These are phyloP conservation scores for Rugonectria rugulosa DNA, from an alignment of 2,329 filamentous ascomycete genomes.

Conservation along the genomic window DNA sequence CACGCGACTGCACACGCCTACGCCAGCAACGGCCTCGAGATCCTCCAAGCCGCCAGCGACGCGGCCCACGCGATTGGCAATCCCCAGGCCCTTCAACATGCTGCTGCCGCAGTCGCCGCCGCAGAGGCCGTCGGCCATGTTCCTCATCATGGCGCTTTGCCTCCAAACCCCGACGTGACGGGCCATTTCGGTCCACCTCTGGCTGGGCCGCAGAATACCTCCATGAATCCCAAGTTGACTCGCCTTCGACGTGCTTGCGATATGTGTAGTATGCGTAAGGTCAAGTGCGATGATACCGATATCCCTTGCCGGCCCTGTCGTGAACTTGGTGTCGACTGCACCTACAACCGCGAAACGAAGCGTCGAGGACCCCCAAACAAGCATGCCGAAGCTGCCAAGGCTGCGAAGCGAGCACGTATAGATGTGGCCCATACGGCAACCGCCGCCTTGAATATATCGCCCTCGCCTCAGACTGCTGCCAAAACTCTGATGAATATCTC, in stretches of 20 bases:
- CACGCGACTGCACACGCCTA: constrained; percentile 51
- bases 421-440: constrained; percentile 38
- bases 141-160: constrained; percentile 26
- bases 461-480: constrained; percentile 56
- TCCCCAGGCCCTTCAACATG: constrained; percentile 49
- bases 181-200: constrained; percentile 35
- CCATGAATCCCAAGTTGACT: constrained; percentile 59
- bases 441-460: constrained; percentile 41
- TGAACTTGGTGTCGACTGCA: constrained; percentile 66
- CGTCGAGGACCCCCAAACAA: constrained; percentile 67
- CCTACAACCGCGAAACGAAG: constrained; percentile 64
- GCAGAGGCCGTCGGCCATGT: constrained; percentile 40
- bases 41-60: constrained; percentile 55
- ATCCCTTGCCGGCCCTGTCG: constrained; percentile 65
- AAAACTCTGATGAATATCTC: constrained; percentile 58
- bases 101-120: constrained; percentile 46
- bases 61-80: constrained; percentile 51
- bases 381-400: constrained; percentile 63
- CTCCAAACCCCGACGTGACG: constrained; percentile 30
- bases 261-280: constrained; percentile 68
- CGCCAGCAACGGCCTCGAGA: constrained; percentile 55
- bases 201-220: constrained; percentile 47
- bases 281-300: constrained; percentile 65
- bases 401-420: constrained; percentile 56
- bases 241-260: constrained; percentile 66